phyloP scores from a whole-genome alignment of 148 eudicot species.

The Fagopyrum homotropicum region DNA sequence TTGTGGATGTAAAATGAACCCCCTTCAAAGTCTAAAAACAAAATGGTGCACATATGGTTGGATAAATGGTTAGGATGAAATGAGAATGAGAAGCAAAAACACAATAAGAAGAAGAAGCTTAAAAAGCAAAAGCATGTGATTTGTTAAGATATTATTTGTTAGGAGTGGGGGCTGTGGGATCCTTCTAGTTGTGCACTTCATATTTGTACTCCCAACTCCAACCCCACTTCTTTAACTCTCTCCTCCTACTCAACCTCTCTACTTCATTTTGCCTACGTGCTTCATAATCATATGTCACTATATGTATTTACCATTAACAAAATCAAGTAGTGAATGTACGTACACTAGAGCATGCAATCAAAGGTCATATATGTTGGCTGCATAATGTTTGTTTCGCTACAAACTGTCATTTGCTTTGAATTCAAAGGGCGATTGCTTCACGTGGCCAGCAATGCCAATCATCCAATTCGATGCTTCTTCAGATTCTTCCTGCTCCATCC shows the following conservation, averaged over 20 bases:
- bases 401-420: not conserved
- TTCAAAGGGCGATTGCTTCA: not conserved
- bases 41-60: not conserved
- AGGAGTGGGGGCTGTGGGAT: not conserved
- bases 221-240: not conserved
- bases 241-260: not conserved
- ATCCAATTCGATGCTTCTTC: conserved; percentile 5
- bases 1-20: too few relatives aligned
- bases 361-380: not conserved
- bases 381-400: not conserved
- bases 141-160: not conserved
- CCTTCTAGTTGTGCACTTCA: not conserved
- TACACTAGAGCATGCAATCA: not conserved
- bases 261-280: not conserved
- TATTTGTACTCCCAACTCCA: not conserved
- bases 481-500: not conserved
- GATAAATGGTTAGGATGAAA: not conserved
- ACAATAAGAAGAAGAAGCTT: not conserved
- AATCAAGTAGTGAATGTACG: not conserved
- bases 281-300: too few relatives aligned
- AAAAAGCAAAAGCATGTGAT: conserved; percentile 1
- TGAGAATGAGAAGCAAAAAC: not conserved
- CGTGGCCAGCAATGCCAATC: conserved; percentile 1
- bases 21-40: too few relatives aligned
- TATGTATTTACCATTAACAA: too few relatives aligned